A percentile compares a stretch with the other conserved stretches of the same genome.
These are phyloP conservation scores for Chalciporus chontae DNA, from an alignment of 768 basidiomycete genomes.

Conservation along the genomic window DNA sequence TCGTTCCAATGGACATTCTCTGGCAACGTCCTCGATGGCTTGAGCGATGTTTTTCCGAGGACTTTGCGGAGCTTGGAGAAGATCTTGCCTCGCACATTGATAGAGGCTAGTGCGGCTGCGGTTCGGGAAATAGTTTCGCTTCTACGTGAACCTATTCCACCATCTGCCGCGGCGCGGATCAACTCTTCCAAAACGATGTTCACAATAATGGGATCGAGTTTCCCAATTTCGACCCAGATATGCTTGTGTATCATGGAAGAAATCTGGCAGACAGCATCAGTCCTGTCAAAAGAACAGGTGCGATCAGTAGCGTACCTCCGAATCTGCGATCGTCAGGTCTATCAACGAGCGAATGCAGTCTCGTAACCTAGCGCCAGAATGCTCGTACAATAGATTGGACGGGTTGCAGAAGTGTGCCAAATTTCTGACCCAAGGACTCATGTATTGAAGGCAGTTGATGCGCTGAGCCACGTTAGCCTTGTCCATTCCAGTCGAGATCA, in stretches of 20 bases:
- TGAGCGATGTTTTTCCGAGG: slow-evolving; percentile 67
- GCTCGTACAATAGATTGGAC: slow-evolving; percentile 61
- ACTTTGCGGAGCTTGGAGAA: slow-evolving; percentile 78
- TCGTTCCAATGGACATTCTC: slow-evolving; percentile 80
- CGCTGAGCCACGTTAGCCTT: slow-evolving; percentile 47
- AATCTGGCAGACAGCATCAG: slow-evolving; percentile 42
- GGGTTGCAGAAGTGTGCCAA: slow-evolving; percentile 69
- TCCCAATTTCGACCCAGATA: slow-evolving; percentile 76
- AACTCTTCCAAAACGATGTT: slow-evolving; percentile 80
- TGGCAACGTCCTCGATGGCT: slow-evolving; percentile 56
- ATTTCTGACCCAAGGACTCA: slow-evolving; percentile 89
- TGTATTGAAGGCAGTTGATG: slow-evolving; percentile 73
- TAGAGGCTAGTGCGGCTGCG: slow-evolving; percentile 69
- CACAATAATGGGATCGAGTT: slow-evolving; percentile 59
- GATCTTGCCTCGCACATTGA: slow-evolving; percentile 74
- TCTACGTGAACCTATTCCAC: slow-evolving; percentile 68
- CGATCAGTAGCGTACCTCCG: slow-evolving; percentile 49
- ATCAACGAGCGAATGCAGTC: slow-evolving; percentile 80
- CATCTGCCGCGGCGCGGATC: slow-evolving; percentile 78
- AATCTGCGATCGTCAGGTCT: slow-evolving; percentile 66
- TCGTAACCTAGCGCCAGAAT: slow-evolving; percentile 69
- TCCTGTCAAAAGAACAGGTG: neutral
- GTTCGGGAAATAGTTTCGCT: slow-evolving; percentile 77
- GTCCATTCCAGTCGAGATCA: slow-evolving; percentile 68
- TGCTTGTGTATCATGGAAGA: slow-evolving; percentile 63